phyloP scores from a whole-genome alignment of 177 flowering plant species.

The Tripterygium wilfordii region DNA sequence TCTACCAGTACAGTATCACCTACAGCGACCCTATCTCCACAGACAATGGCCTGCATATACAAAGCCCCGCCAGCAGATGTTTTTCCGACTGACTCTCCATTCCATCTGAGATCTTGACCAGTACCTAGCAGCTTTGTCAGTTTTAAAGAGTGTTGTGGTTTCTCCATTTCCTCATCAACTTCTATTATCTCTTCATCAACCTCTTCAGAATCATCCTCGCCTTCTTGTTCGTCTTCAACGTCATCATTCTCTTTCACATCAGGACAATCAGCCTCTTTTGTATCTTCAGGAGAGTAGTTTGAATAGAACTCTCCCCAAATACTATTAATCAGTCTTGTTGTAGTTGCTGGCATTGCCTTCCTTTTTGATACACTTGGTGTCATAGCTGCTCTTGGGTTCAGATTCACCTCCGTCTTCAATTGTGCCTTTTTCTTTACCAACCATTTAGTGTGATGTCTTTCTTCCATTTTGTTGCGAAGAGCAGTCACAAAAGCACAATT shows the following conservation, averaged over 20 bases:
- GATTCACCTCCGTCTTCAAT: slow-evolving; percentile 31
- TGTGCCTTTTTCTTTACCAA: slow-evolving; percentile 52
- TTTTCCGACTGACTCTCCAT: slow-evolving; percentile 56
- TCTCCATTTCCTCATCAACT: slow-evolving; percentile 10
- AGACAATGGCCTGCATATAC: slow-evolving; percentile 48
- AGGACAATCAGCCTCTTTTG: slow-evolving; percentile 22
- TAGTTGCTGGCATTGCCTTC: slow-evolving; percentile 81
- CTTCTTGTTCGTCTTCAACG: slow-evolving; percentile 48
- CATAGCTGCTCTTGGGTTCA: slow-evolving; percentile 72
- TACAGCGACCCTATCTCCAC: slow-evolving; percentile 47
- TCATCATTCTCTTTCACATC: slow-evolving; percentile 60
- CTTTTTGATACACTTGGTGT: slow-evolving; percentile 44
- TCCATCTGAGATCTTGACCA: slow-evolving; percentile 61
- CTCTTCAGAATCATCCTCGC: slow-evolving; percentile 41
- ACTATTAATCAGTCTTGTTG: slow-evolving; percentile 66
- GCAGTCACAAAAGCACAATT: slow-evolving; percentile 64
- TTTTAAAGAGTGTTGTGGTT: slow-evolving; percentile 8
- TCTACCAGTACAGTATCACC: slow-evolving; percentile 61
- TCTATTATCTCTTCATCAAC: slow-evolving; percentile 16
- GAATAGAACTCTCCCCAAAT: slow-evolving; percentile 94
- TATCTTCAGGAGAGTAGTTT: slow-evolving; percentile 58
- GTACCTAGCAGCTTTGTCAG: no score
- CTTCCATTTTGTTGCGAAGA: slow-evolving; percentile 62
- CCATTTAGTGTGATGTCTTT: slow-evolving; percentile 78
- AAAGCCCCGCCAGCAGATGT: slow-evolving; percentile 45